Base-by-base conservation (phyloP, 2,329 filamentous ascomycete species). In the Diplodia sapinea region DNA sequence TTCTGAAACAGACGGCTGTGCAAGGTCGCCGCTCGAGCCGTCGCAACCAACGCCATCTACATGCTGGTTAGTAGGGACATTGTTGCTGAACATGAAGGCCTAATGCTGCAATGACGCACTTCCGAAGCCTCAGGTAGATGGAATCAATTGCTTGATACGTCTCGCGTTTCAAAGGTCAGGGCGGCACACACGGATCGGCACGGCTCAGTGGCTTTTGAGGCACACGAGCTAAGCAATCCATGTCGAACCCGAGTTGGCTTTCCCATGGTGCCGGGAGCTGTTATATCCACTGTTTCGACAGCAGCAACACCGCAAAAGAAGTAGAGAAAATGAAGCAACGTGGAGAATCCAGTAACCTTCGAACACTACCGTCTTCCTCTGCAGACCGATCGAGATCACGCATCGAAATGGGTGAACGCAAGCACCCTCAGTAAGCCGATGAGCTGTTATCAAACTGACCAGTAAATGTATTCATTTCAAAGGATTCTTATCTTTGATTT, bases 181-280 rank as follows among this genome's bases (percentile, higher is more conserved):
- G 57, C 23, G 57, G 40, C 26, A n/a, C 31, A 51, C 47, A 51
- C 59, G 31, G 59, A 47, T 51, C 47, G 59, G 59, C 47, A 33
- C 59, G 59, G 31, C 29, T 31, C 26, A 49, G 33, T 20, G 51
- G 11, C 26, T 31, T 47, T 47, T 9, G 12, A 7, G 51, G 15
- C 23, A 31, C 33, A 12, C 33, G 9, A 12, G 33, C 33, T 11
- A 36, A 9, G 33, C 11, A 9, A 36, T 36, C 33, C 9, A 12
- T 36, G 31, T 33, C 31, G 31, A 33, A 7, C 31, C 5, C 5
- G 31, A 33, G 31, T 33, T 33, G 31, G 31, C 31, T 8, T 1
- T 33, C 8, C 31, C 5, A 6, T 3, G 8, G 31, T 33, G 31
- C 11, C 33, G 33, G 33, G 33, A 36, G 8, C 7, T 36, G 9